Evolutionary conservation across 352 stramenopile genomes (phyloP).

Genomic region (Pythium sukuiense): DNA sequence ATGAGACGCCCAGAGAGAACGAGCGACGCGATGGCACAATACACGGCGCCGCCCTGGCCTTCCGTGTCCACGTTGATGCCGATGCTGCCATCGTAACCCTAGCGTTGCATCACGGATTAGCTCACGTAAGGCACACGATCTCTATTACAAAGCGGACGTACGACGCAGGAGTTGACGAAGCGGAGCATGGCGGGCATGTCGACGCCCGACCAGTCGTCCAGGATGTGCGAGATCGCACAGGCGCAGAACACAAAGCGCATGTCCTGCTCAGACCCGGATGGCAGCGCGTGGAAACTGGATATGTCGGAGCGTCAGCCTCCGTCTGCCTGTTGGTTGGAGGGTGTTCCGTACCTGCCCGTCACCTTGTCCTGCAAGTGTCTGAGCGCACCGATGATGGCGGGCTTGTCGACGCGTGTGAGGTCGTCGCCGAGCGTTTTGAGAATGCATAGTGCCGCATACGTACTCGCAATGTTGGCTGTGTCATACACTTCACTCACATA

Average conservation of each 20-base stretch:
- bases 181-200: conserved; percentile 62
- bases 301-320: neutral
- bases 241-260: conserved; percentile 90
- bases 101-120: conserved; percentile 17
- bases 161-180: conserved; percentile 82
- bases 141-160: conserved; percentile 30
- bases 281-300: conserved; percentile 67
- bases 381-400: conserved; percentile 58
- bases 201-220: conserved; percentile 85
- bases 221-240: conserved; percentile 84
- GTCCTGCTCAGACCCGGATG: conserved; percentile 79
- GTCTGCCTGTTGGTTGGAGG: neutral
- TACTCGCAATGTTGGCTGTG: conserved; percentile 84
- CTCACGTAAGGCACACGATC: conserved; percentile 1
- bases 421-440: conserved; percentile 85
- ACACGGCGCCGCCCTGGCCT: conserved; percentile 74
- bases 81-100: conserved; percentile 86
- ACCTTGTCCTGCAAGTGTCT: conserved; percentile 73
- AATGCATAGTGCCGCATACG: conserved; percentile 82
- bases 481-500: conserved; percentile 80
- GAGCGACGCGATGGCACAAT: conserved; percentile 73
- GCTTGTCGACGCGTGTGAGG: conserved; percentile 71
- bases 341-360: conserved; percentile 50
- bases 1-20: conserved; percentile 64
- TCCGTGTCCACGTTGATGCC: conserved; percentile 63